phyloP scores from a whole-genome alignment of 2,329 filamentous ascomycete species.

The Penicillium olsonii region DNA sequence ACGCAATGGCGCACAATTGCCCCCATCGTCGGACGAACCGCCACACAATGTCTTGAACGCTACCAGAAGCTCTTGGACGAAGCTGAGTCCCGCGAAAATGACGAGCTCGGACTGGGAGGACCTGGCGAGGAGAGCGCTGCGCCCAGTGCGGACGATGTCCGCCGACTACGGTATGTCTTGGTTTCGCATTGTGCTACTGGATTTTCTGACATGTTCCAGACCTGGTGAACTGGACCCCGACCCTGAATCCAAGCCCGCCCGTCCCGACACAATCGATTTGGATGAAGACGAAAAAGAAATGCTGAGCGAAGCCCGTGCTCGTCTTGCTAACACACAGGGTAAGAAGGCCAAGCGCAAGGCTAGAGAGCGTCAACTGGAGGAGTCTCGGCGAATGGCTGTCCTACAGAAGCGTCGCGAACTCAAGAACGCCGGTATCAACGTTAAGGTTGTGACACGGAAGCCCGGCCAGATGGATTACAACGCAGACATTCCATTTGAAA shows the following conservation, averaged over 20 bases:
- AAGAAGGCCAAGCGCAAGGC: constrained; percentile 99
- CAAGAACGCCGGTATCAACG: constrained; percentile 97
- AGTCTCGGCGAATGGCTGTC: constrained; percentile 84
- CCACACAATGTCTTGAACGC: constrained; percentile 93
- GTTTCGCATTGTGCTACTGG: neutral
- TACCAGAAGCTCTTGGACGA: constrained; percentile 97
- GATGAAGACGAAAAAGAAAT: constrained; percentile 99
- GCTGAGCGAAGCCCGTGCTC: constrained; percentile 94
- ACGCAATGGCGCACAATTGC: constrained; percentile 99
- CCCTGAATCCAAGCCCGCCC: constrained; percentile 91
- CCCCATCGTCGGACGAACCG: constrained; percentile 91
- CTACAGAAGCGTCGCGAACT: constrained; percentile 94
- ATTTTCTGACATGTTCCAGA: constrained; percentile 29
- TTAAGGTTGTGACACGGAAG: constrained; percentile 89
- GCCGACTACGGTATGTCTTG: constrained; percentile 64
- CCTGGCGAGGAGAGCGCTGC: constrained; percentile 81
- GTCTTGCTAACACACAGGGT: constrained; percentile 94
- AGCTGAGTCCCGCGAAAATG: constrained; percentile 83
- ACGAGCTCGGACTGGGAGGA: constrained; percentile 78
- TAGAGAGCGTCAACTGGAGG: constrained; percentile 90
- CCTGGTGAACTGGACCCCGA: constrained; percentile 97
- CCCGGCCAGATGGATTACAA: constrained; percentile 99
- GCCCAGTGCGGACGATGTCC: constrained; percentile 88
- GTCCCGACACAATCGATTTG: constrained; percentile 95
- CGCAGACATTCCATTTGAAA: constrained; percentile 97